phyloP scores from a whole-genome alignment of 306 rosid species.

The Fragaria nilgerrensis region DNA sequence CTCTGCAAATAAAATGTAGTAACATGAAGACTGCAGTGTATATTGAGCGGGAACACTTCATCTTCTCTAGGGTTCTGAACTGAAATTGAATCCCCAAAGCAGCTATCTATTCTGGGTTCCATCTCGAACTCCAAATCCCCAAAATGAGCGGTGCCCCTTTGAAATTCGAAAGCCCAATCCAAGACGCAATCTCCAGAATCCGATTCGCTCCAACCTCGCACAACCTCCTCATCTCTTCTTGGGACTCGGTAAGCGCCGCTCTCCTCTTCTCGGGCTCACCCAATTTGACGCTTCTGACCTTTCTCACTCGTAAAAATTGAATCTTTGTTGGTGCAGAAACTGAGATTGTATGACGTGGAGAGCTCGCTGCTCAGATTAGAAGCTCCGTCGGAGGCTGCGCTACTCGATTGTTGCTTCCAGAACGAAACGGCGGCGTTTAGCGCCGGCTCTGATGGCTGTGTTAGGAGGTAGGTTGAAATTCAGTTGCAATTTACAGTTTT shows the following conservation, averaged over 20 bases:
- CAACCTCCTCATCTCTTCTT: conserved; percentile 73
- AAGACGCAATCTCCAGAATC: conserved; percentile 56
- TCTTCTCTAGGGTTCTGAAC: conserved; percentile 5
- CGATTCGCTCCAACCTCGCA: conserved; percentile 61
- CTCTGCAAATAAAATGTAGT: no score
- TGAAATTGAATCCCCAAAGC: background rate
- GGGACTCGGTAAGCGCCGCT: conserved; percentile 63
- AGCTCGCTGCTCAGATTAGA: conserved; percentile 46
- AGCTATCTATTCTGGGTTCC: background rate
- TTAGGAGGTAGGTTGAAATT: conserved; percentile 48
- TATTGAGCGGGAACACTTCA: conserved; percentile 23
- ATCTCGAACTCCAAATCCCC: background rate
- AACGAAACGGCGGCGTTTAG: conserved; percentile 52
- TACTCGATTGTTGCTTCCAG: conserved; percentile 75
- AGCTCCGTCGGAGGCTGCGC: conserved; percentile 53
- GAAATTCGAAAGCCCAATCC: conserved; percentile 36
- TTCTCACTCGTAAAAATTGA: background rate
- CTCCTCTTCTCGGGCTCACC: background rate
- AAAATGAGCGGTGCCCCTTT: conserved; percentile 31
- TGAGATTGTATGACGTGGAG: conserved; percentile 65
- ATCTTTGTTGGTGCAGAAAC: conserved; percentile 39
- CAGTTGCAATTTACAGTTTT: background rate
- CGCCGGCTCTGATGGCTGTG: conserved; percentile 61
- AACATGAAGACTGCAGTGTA: no score
- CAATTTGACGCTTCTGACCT: background rate